Percentiles rank a stretch among this genome's conserved stretches.
These are phyloP conservation scores for Andrographis paniculata DNA, from an alignment of 305 asterid genomes.

Conservation along the genomic window DNA sequence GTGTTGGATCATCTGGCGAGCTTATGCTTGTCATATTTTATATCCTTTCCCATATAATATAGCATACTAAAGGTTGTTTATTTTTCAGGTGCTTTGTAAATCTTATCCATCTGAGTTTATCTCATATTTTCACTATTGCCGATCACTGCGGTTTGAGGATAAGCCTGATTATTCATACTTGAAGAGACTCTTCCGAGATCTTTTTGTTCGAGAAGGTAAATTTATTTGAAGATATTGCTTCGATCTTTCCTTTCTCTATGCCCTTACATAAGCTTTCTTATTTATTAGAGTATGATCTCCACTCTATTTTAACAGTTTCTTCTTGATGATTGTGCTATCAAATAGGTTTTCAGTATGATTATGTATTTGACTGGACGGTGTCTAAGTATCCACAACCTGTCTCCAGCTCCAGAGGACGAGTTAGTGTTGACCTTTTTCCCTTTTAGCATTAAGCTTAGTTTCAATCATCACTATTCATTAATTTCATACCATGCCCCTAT, in stretches of 20 bases:
- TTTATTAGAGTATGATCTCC: neutral
- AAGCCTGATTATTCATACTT: slow-evolving; percentile 84
- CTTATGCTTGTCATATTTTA: neutral
- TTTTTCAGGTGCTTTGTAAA: slow-evolving; percentile 64
- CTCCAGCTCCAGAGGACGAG: slow-evolving; percentile 59
- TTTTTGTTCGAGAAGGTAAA: slow-evolving; percentile 74
- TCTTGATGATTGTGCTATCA: slow-evolving; percentile 8
- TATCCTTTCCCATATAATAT: neutral
- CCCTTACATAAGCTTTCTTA: neutral
- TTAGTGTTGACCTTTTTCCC: slow-evolving; percentile 21
- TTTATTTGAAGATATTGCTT: neutral
- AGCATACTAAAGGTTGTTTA: neutral
- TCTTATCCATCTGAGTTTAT: slow-evolving; percentile 68
- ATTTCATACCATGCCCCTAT: slow-evolving; percentile 15
- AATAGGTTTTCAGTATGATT: slow-evolving; percentile 77
- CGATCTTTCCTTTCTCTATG: neutral
- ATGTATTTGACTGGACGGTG: slow-evolving; percentile 79
- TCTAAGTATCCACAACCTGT: slow-evolving; percentile 65
- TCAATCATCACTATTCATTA: neutral
- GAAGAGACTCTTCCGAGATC: slow-evolving; percentile 77
- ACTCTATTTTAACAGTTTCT: slow-evolving; percentile 1
- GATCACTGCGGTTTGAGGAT: slow-evolving; percentile 75
- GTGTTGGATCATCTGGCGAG: neutral
- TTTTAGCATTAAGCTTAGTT: neutral
- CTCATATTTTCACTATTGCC: slow-evolving; percentile 76